A percentile compares a stretch with the other conserved stretches of the same genome.
Conservation (phyloP, 768 basidiomycete species). For the Russula abietina region DNA sequence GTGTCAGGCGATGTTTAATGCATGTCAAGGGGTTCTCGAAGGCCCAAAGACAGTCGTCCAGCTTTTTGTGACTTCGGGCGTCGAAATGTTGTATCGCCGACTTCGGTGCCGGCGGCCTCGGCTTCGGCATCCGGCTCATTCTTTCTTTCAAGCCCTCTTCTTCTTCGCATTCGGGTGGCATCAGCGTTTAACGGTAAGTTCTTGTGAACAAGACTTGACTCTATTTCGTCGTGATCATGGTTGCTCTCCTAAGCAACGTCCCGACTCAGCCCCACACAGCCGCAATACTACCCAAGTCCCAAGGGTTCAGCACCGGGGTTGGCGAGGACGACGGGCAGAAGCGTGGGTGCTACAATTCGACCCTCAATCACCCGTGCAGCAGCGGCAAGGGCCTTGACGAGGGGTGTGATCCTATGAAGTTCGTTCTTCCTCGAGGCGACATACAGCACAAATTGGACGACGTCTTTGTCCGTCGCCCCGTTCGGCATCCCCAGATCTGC, state of each 20-base stretch:
- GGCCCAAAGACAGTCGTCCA: conserved; percentile 3
- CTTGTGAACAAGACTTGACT: neutral
- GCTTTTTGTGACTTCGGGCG: neutral
- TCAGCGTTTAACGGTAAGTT: neutral
- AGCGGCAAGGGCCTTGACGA: neutral
- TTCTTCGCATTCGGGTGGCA: neutral
- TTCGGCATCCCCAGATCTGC: neutral
- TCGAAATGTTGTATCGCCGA: neutral
- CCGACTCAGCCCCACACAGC: neutral
- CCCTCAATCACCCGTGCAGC: conserved; percentile 4
- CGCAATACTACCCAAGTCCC: neutral
- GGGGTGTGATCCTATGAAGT: neutral
- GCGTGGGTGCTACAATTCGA: neutral
- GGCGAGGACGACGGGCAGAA: neutral
- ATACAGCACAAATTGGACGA: neutral
- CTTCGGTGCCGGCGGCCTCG: neutral
- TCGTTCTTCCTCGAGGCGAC: neutral
- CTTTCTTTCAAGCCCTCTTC: neutral
- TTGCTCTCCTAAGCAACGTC: neutral
- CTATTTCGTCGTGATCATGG: conserved; percentile 6
- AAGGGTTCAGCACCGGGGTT: neutral
- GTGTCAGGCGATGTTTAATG: neutral
- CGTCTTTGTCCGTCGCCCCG: neutral
- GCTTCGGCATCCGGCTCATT: neutral
- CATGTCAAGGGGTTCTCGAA: neutral